Percentiles rank a stretch among this genome's conserved stretches.
phyloP scores from a whole-genome alignment of 176 grass and related monocot species.

The Oryza coarctata region DNA sequence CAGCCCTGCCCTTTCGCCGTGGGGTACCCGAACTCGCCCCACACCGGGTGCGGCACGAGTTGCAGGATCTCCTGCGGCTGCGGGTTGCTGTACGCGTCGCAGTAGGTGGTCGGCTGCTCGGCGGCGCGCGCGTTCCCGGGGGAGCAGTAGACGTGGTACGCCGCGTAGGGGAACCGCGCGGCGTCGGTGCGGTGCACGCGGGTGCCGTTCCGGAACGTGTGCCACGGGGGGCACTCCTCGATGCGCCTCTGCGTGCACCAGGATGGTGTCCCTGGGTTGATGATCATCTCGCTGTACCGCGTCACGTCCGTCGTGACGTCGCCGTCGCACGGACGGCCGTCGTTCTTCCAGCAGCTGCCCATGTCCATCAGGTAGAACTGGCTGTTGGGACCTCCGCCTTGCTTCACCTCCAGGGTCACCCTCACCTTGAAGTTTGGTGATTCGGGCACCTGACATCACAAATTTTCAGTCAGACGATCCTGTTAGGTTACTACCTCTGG shows the following conservation, averaged over 20 bases:
- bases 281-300: slow-evolving; percentile 96
- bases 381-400: slow-evolving; percentile 68
- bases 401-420: slow-evolving; percentile 59
- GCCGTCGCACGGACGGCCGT: slow-evolving; percentile 65
- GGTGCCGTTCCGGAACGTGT: slow-evolving; percentile 84
- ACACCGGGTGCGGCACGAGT: slow-evolving; percentile 74
- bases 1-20: slow-evolving; percentile 69
- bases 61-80: slow-evolving; percentile 95
- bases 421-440: slow-evolving; percentile 87
- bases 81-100: slow-evolving; percentile 93
- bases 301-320: slow-evolving; percentile 73
- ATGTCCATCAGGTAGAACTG: slow-evolving; percentile 97
- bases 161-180: slow-evolving; percentile 61
- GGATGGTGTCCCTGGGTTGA: slow-evolving; percentile 62
- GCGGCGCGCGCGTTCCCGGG: slow-evolving; percentile 75
- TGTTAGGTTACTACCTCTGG: too few species aligned
- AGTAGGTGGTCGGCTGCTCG: slow-evolving; percentile 72
- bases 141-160: slow-evolving; percentile 88
- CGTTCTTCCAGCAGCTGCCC: slow-evolving; percentile 98
- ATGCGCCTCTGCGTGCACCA: slow-evolving; percentile 57
- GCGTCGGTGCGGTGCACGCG: slow-evolving; percentile 61
- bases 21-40: slow-evolving; percentile 81
- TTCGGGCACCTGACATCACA: slow-evolving; percentile 51
- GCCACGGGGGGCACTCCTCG: slow-evolving; percentile 79
- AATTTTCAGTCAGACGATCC: not conserved